A percentile compares a stretch with the other conserved stretches of the same genome.
These are phyloP conservation scores for Lineolata rhizophorae DNA, from an alignment of 495 filamentous ascomycete genomes.

Conservation along the genomic window DNA sequence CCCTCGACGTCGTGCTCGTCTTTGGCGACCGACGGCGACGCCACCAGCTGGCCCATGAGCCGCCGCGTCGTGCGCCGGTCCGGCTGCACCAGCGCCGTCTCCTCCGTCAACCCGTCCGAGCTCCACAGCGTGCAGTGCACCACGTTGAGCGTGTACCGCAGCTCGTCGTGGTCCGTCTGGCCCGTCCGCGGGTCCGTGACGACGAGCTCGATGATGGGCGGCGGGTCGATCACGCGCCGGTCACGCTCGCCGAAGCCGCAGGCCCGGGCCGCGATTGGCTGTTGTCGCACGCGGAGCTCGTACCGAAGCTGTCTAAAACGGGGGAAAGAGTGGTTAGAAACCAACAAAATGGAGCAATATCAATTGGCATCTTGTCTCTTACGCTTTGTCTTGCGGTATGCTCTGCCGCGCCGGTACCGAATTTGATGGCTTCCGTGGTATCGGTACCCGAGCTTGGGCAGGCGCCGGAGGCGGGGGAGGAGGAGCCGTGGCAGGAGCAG, in stretches of 20 bases:
- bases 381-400: conserved; percentile 11
- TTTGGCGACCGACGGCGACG: conserved; percentile 46
- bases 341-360: not conserved
- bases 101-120: conserved; percentile 33
- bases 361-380: conserved; percentile 1
- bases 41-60: conserved; percentile 59
- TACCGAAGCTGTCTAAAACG: conserved; percentile 14
- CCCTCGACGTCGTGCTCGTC: conserved; percentile 45
- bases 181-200: conserved; percentile 40
- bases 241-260: conserved; percentile 92
- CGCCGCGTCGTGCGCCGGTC: conserved; percentile 29
- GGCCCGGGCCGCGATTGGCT: conserved; percentile 71
- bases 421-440: not conserved
- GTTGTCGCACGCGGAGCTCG: conserved; percentile 57
- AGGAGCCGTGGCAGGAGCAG: not conserved
- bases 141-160: conserved; percentile 56
- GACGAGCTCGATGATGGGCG: conserved; percentile 76
- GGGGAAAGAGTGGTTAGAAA: not conserved
- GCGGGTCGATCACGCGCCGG: conserved; percentile 81
- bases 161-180: conserved; percentile 29
- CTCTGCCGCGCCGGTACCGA: not conserved
- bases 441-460: not conserved
- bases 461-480: not conserved
- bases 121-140: conserved; percentile 68
- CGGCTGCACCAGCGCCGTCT: conserved; percentile 26